These are phyloP conservation scores for Schizonepeta tenuifolia DNA, from an alignment of 257 asterid species.

Conservation along the genomic window DNA sequence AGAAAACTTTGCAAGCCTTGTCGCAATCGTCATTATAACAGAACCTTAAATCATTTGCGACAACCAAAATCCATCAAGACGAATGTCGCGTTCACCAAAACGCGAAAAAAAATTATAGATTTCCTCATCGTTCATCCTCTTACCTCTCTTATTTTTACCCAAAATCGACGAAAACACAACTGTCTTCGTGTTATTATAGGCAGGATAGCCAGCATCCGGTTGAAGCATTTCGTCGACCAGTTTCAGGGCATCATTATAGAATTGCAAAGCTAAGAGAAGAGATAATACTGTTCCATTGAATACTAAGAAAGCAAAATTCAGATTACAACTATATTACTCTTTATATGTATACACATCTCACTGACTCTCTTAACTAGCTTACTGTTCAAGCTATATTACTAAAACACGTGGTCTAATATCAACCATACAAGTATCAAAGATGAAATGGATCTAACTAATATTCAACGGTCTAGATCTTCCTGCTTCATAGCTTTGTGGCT, in stretches of 20 bases:
- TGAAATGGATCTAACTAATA: no score
- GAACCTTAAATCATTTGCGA: slow-evolving; percentile 51
- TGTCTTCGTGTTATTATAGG: slow-evolving; percentile 50
- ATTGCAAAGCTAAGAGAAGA: no score
- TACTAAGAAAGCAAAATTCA: no score
- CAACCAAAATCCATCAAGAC: slow-evolving; percentile 43
- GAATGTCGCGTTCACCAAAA: slow-evolving; percentile 49
- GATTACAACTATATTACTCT: no score
- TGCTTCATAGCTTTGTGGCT: no score
- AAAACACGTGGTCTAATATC: no score
- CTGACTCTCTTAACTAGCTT: no score
- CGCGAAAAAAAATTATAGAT: slow-evolving; percentile 46
- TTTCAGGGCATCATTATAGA: slow-evolving; percentile 70
- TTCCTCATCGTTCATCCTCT: slow-evolving; percentile 54
- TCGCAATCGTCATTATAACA: slow-evolving; percentile 52
- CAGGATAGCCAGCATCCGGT: slow-evolving; percentile 38
- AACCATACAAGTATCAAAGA: no score
- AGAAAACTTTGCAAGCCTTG: slow-evolving; percentile 71
- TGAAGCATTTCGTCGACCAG: slow-evolving; percentile 80
- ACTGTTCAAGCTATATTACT: no score
- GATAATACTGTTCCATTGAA: no score
- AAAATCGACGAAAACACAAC: slow-evolving; percentile 45
- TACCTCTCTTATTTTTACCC: slow-evolving; percentile 48
- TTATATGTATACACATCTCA: no score
- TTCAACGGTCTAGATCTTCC: no score